A percentile compares a stretch with the other conserved stretches of the same genome.
phyloP scores from a whole-genome alignment of 768 basidiomycete species.

The Pleurotus eryngii region DNA sequence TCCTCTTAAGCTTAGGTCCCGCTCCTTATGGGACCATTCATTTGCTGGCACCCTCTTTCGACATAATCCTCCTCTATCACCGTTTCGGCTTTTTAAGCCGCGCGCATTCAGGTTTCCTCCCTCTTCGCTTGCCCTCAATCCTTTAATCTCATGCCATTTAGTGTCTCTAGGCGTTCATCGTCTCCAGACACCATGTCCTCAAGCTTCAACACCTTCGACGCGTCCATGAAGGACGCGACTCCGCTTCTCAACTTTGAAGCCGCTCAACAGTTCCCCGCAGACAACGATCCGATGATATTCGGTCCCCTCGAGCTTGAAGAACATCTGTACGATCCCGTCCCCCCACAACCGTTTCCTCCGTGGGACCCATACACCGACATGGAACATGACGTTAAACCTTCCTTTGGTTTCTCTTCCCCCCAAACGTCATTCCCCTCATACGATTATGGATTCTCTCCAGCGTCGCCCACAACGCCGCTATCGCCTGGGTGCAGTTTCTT shows the following conservation, averaged over 20 bases:
- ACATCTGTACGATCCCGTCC: slow-evolving; percentile 11
- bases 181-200: slow-evolving; percentile 21
- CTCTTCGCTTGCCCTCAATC: slow-evolving; percentile 14
- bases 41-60: slow-evolving; percentile 27
- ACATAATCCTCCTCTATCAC: slow-evolving; percentile 15
- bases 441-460: slow-evolving; percentile 33
- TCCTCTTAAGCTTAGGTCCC: slow-evolving; percentile 38
- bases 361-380: slow-evolving; percentile 35
- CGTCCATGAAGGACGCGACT: slow-evolving; percentile 23
- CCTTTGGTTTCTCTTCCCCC: slow-evolving; percentile 37
- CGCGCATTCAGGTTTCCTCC: slow-evolving; percentile 20
- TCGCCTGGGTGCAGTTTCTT: slow-evolving; percentile 19
- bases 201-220: slow-evolving; percentile 17
- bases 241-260: slow-evolving; percentile 36
- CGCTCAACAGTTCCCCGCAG: slow-evolving; percentile 27
- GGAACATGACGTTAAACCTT: slow-evolving; percentile 22
- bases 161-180: slow-evolving; percentile 31
- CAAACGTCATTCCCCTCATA: slow-evolving; percentile 20
- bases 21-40: slow-evolving; percentile 21
- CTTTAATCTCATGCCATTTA: slow-evolving; percentile 38
- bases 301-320: slow-evolving; percentile 60
- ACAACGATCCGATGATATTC: slow-evolving; percentile 55
- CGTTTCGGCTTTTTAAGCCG: slow-evolving; percentile 36
- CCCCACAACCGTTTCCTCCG: slow-evolving; percentile 13
- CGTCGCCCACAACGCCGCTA: slow-evolving; percentile 33